A percentile compares a stretch with the other conserved stretches of the same genome.
Evolutionary conservation across 257 asterid genomes (phyloP).

Genomic region (Solanum piurae): DNA sequence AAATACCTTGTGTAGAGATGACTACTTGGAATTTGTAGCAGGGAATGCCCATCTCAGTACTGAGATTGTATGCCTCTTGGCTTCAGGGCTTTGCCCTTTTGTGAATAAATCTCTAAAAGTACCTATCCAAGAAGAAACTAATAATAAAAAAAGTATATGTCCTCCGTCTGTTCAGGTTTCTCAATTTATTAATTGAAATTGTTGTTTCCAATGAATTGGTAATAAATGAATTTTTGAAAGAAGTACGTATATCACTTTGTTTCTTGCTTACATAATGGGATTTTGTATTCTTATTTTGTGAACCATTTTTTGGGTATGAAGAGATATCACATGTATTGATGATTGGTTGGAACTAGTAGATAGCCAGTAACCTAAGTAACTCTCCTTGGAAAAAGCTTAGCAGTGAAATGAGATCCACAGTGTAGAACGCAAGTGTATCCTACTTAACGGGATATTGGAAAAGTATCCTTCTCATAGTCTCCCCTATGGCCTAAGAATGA

Average conservation of each 20-base stretch:
- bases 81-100: not conserved
- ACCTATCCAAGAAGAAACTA: not conserved
- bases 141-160: not conserved
- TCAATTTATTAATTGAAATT: not conserved
- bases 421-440: not conserved
- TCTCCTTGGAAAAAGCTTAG: not conserved
- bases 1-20: not conserved
- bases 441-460: not conserved
- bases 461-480: not conserved
- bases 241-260: not conserved
- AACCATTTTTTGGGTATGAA: not conserved
- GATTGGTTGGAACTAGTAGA: not conserved
- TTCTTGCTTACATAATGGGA: not conserved
- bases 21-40: not conserved
- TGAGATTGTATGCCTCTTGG: not conserved
- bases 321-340: not conserved
- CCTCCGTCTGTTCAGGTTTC: not conserved
- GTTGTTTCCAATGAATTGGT: not conserved
- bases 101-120: not conserved
- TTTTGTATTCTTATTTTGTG: not conserved
- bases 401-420: not conserved
- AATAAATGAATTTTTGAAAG: not conserved
- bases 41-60: not conserved
- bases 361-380: not conserved
- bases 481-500: not conserved